Evolutionary conservation across 768 basidiomycete genomes (phyloP), one percentile per base, ranked within the genome.

Genomic region (Sarcomyxa edulis): DNA sequence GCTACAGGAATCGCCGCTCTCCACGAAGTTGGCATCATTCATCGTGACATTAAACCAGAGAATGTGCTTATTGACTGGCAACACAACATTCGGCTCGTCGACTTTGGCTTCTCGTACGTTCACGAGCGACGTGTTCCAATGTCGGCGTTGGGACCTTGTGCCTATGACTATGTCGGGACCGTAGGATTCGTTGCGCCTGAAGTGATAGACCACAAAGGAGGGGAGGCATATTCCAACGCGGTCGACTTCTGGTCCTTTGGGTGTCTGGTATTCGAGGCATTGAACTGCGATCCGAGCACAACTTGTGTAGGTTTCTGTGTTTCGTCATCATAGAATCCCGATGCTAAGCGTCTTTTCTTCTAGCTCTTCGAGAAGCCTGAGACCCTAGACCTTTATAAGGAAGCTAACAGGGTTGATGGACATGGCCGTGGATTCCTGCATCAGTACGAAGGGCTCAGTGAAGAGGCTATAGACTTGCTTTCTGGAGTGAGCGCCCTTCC

Each of bases 21-120:
- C 15, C 60, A 61, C 46, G 32, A 26, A 22, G 47, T 87, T 33
- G 89, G 89, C 31, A 91, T 99, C 52, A 95, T 87, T 66, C 95
- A 98, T 59, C 87, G 95, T 31, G 95, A 98, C 59, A 67, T 99
- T 54, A 99, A 98, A 69, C 95, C 95, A 5, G 95, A 99, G 67
- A 96, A 90, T 58, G 78, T 96, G 41, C 69, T 97, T 36, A 47
- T 47, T 19, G 39, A 40, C 18, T 51, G 59, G 36, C 51, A 49
- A 4, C 50, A 48, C 7, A 45, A 14, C 32, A 44, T 65, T 39
- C 38, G 43, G 19, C 45, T 64, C 30, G 52, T 61, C 39, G 60
- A 63, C 40, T 61, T 60, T 44, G 58, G 58, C 21, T 52, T 61
- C 34, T 46, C 61, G 4, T 59, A 58, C 23, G 30, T 58, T 23